These are phyloP conservation scores for Diutina pseudorugosa DNA, from an alignment of 1,139 yeast species.

Conservation along the genomic window DNA sequence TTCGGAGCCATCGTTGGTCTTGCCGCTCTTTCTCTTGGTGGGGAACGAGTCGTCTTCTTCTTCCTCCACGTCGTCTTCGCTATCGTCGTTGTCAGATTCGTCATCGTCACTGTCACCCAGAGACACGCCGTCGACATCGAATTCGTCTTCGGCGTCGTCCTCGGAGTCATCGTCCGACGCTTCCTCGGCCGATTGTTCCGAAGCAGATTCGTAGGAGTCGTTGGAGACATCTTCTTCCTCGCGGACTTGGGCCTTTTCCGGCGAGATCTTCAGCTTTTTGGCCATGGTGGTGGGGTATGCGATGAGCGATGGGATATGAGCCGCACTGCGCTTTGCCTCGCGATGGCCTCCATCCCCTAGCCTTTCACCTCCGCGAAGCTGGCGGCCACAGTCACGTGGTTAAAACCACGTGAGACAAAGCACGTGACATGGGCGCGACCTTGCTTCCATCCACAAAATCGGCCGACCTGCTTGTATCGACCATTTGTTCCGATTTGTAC, in stretches of 20 bases:
- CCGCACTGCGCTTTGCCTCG: not conserved
- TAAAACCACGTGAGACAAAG: not conserved
- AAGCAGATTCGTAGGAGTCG: not conserved
- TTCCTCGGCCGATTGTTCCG: not conserved
- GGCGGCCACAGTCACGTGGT: too few species aligned
- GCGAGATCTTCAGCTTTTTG: constrained; percentile 13
- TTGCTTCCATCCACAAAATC: too few species aligned
- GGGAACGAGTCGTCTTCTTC: constrained; percentile 27
- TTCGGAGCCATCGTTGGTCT: constrained; percentile 53
- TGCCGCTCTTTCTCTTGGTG: constrained; percentile 40
- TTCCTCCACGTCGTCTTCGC: constrained; percentile 11
- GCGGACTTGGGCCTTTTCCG: constrained; percentile 7
- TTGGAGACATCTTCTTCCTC: not conserved
- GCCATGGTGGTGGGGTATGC: not conserved
- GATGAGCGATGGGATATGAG: not conserved
- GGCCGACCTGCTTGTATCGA: not conserved
- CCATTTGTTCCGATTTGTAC: too few species aligned
- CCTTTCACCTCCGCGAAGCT: too few species aligned
- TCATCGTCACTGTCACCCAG: constrained; percentile 9
- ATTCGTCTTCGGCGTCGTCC: constrained; percentile 1
- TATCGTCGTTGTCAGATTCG: constrained; percentile 13
- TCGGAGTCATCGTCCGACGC: constrained; percentile 6
- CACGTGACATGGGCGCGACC: not conserved
- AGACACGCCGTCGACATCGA: constrained; percentile 7
- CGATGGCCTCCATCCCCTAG: too few species aligned